Evolutionary conservation across 495 filamentous ascomycete genomes (phyloP), one percentile per base, ranked within the genome.

Genomic region (Daldinia decipiens): DNA sequence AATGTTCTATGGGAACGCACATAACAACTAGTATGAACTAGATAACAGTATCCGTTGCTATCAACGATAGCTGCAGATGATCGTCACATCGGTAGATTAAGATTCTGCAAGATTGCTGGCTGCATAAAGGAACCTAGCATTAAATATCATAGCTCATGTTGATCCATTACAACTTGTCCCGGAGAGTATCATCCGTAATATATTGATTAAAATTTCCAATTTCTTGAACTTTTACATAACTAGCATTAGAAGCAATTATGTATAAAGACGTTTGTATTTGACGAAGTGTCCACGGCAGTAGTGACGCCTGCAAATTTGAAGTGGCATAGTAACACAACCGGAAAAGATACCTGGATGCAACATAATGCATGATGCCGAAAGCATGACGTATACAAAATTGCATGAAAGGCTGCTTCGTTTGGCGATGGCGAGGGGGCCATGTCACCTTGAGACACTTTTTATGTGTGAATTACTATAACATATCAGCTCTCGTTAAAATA

Each of bases 11-110:
- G 31, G 43, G 8, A 57, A 57, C 19, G 12, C 12, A 19, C n/a
- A 19, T 26, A 34, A 4, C 1, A 38, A n/a, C 32, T 24, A 15
- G 19, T 13, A 34, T 34, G 4, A 47, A 9, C 19, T 11, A 36
- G 19, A 15, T 36, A 57, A 19, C 9, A 17, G 32, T 6, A 24
- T 9, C 4, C n/a, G 5, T 36, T 19, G 13, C 13, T 12, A 7
- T 19, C 1, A 8, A 36, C 5, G 8, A 17, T 54, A 8, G n/a
- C 0, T 3, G 26, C 27, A 36, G 31, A 36, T 27, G 34, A 40
- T 57, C 17, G 32, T n/a, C 12, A 55, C 32, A 39, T 39, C 17
- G 54, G 54, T 57, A 57, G 19, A 57, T 57, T 21, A 57, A 29
- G 12, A 39, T 36, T 39, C 32, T 57, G 19, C 54, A 21, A 57